Evolutionary conservation across 2,329 filamentous ascomycete species (phyloP).

Genomic region (Neobulgaria alba): DNA sequence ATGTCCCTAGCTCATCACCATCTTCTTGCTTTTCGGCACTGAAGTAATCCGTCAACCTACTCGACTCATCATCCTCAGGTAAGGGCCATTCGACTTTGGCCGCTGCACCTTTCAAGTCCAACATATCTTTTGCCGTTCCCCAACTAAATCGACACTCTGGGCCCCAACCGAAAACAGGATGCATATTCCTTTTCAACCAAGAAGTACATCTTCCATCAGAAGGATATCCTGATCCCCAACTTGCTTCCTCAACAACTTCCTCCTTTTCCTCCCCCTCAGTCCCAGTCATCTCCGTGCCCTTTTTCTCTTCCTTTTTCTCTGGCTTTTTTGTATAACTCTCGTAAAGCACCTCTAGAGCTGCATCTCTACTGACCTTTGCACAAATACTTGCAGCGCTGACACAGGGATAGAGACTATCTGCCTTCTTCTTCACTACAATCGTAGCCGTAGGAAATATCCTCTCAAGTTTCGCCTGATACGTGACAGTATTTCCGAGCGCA

Average conservation of each 20-base stretch:
- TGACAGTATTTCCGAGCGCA: slow-evolving; percentile 74
- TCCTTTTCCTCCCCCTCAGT: slow-evolving; percentile 10
- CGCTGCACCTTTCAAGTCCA: slow-evolving; percentile 53
- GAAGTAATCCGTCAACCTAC: slow-evolving; percentile 72
- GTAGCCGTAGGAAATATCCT: slow-evolving; percentile 69
- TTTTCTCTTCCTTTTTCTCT: slow-evolving; percentile 25
- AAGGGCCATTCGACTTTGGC: slow-evolving; percentile 78
- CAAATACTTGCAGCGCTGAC: slow-evolving; percentile 91
- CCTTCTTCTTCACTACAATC: slow-evolving; percentile 80
- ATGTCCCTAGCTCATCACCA: slow-evolving; percentile 58
- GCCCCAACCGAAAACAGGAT: slow-evolving; percentile 93
- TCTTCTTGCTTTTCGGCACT: slow-evolving; percentile 27
- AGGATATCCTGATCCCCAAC: slow-evolving; percentile 91
- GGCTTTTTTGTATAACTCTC: slow-evolving; percentile 22
- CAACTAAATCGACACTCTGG: slow-evolving; percentile 90
- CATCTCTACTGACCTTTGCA: slow-evolving; percentile 92
- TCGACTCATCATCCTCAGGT: slow-evolving; percentile 60
- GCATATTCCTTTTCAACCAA: slow-evolving; percentile 83
- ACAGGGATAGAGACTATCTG: slow-evolving; percentile 84
- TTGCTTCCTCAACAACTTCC: slow-evolving; percentile 24
- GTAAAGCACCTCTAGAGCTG: slow-evolving; percentile 74
- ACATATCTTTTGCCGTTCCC: slow-evolving; percentile 88
- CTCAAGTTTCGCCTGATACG: slow-evolving; percentile 80
- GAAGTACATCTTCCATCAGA: slow-evolving; percentile 70
- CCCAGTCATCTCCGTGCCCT: slow-evolving; percentile 25